Percentiles rank a stretch among this genome's conserved stretches.
Evolutionary conservation across 768 basidiomycete species (phyloP).

Genomic region (Suillus placidus): DNA sequence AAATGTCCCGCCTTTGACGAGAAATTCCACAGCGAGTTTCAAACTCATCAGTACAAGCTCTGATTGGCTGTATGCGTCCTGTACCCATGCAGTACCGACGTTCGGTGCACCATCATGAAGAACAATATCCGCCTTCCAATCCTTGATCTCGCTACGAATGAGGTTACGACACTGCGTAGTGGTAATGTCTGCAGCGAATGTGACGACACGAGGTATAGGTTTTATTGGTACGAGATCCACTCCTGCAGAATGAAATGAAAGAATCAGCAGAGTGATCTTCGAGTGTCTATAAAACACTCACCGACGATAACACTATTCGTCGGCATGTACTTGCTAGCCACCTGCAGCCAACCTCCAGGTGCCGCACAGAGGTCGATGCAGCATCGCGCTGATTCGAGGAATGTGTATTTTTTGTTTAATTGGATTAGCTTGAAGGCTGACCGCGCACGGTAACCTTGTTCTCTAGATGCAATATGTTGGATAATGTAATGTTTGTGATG

Average conservation of each 20-base stretch:
- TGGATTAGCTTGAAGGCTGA: slow-evolving; percentile 99
- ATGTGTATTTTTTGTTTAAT: slow-evolving; percentile 95
- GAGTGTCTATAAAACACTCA: slow-evolving; percentile 36
- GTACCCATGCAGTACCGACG: slow-evolving; percentile 98
- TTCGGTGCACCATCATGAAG: slow-evolving; percentile 99
- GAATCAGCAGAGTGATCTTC: not conserved
- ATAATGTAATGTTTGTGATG: slow-evolving; percentile 6
- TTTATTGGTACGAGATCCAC: slow-evolving; percentile 97
- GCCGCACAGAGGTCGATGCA: slow-evolving; percentile 98
- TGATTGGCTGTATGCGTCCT: slow-evolving; percentile 96
- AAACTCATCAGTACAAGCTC: slow-evolving; percentile 95
- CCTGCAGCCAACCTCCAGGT: slow-evolving; percentile 98
- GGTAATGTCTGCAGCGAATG: slow-evolving; percentile 94
- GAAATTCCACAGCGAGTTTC: slow-evolving; percentile 94
- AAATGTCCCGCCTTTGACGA: slow-evolving; percentile 91
- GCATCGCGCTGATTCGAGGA: slow-evolving; percentile 87
- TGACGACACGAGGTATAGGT: slow-evolving; percentile 89
- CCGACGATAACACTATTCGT: slow-evolving; percentile 90
- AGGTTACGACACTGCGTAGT: slow-evolving; percentile 87
- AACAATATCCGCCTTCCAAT: slow-evolving; percentile 99
- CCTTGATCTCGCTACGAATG: slow-evolving; percentile 86
- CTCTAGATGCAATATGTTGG: slow-evolving; percentile 51
- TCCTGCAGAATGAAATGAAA: slow-evolving; percentile 47
- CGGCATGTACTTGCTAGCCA: slow-evolving; percentile 97
- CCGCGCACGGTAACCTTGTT: slow-evolving; percentile 99